Evolutionary conservation across 768 basidiomycete genomes (phyloP), one percentile per base, ranked within the genome.

Genomic region (Panellus pusillus): DNA sequence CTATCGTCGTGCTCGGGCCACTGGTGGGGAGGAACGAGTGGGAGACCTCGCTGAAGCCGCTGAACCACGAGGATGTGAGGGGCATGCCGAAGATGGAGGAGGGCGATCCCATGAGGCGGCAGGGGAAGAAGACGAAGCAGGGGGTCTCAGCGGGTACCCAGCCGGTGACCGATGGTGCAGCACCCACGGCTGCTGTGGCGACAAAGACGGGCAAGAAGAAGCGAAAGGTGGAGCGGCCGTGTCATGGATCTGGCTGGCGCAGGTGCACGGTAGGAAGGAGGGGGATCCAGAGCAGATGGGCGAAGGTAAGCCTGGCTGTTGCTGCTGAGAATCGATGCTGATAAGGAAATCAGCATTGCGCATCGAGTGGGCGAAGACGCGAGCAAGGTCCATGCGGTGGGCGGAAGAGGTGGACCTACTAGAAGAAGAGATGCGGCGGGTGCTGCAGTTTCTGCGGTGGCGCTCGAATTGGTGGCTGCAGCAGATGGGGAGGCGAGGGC

Each of bases 401-500:
- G 11, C 12, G 0, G 67, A 67, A 19, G 66, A 66, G 46, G 61
- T 67, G 12, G 45, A 48, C 4, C 46, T 67, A 1, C 43, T 68
- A 12, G 24, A 44, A n/a, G 65, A 67, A 47, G 66, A 68, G 47
- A 69, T 68, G 66, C 44, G 60, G 3, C 38, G 60, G 0, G 43
- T 55, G 0, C 11, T 48, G 35, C 32, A n/a, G n/a, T 65, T 60
- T 29, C 35, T 66, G 1, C 2, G 42, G 13, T 57, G 59, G 57
- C 53, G 59, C 12, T 54, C 56, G 1, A 17, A 44, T 1, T 57
- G 49, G 55, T 66, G 66, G 67, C n/a, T n/a, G n/a, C n/a, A n/a
- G n/a, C n/a, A n/a, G n/a, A n/a, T n/a, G n/a, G n/a, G n/a, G n/a
- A n/a, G n/a, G n/a, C n/a, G n/a, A n/a, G n/a, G n/a, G n/a, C n/a